Evolutionary conservation across 257 asterid genomes (phyloP), one percentile per base, ranked within the genome.

Genomic region (Gynochthodes officinalis): DNA sequence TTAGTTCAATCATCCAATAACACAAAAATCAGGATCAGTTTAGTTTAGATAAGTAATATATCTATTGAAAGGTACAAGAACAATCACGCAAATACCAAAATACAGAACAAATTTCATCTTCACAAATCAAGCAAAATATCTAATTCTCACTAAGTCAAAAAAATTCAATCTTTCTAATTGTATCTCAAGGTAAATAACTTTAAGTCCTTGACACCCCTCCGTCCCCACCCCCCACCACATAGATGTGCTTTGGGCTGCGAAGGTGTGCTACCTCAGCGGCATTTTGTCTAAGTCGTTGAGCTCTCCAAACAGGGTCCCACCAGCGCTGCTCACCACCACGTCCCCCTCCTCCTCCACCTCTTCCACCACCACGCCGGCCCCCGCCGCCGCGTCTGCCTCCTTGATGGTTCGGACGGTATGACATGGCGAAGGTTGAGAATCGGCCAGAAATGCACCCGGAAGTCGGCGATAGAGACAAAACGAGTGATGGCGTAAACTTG

Each of bases 281-380:
- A 67, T 87, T 86, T 79, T 91, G 92, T 28, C 97, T 81, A 68
- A 95, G 93, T 13, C 96, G 96, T 77, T 94, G 92, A 39, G 98
- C 97, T 83, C 99, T 70, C 99, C 99, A 94, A 1, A 63, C 96
- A 48, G 99, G 98, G 74, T 95, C 99, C 99, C 99, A 90, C 99
- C 99, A 95, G 21, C 99, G 84, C 85, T 91, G 99, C 80, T 90
- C 97, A 15, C 95, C 92, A 10, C 91, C 86, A 2, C 96, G 80
- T 6, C 96, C 88, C 5, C 89, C 77, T 16, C 88, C 66, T 4
- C 90, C 85, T 25, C 92, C 75, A 0, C 96, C 74, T 0, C 90
- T 65, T 0, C 93, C 75, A 2, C 87, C 72, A 0, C 91, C 70
- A 4, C 94, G 80, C 8, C 89, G 79, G 1, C 83, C 59, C 0